These are phyloP conservation scores for Eucalyptus shirleyi DNA, from an alignment of 345 rosid genomes.

Conservation along the genomic window DNA sequence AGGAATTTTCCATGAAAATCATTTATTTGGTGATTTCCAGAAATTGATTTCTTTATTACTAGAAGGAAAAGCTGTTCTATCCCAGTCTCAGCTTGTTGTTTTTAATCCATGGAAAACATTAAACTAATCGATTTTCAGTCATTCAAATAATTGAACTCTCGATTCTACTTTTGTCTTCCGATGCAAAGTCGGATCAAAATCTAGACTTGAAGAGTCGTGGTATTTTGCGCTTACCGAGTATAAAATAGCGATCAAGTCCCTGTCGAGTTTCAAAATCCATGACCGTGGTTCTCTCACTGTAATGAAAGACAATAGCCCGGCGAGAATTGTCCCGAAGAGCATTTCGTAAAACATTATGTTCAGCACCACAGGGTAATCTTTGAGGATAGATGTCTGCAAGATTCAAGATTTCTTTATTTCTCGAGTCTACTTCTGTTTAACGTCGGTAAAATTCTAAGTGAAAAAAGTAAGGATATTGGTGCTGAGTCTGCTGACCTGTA, in stretches of 20 bases:
- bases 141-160: background rate
- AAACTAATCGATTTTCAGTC: too few species aligned
- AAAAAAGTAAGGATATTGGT: background rate
- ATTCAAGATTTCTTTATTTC: background rate
- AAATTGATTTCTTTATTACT: too few species aligned
- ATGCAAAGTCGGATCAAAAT: background rate
- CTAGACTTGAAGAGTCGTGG: background rate
- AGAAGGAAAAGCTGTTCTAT: too few species aligned
- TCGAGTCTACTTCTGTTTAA: background rate
- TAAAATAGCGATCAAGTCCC: constrained; percentile 12
- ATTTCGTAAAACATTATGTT: constrained; percentile 17
- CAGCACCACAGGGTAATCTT: constrained; percentile 25
- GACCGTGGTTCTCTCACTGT: constrained; percentile 11
- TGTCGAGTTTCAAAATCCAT: constrained; percentile 26
- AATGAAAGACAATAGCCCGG: constrained; percentile 17
- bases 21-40: background rate
- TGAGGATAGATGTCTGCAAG: background rate
- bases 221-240: constrained; percentile 15
- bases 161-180: background rate
- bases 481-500: constrained; percentile 13
- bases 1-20: background rate
- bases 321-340: constrained; percentile 32
- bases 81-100: background rate
- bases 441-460: background rate
- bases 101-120: background rate